Evolutionary conservation across 495 filamentous ascomycete species (phyloP).

Genomic region (Aspergillus sclerotioniger): DNA sequence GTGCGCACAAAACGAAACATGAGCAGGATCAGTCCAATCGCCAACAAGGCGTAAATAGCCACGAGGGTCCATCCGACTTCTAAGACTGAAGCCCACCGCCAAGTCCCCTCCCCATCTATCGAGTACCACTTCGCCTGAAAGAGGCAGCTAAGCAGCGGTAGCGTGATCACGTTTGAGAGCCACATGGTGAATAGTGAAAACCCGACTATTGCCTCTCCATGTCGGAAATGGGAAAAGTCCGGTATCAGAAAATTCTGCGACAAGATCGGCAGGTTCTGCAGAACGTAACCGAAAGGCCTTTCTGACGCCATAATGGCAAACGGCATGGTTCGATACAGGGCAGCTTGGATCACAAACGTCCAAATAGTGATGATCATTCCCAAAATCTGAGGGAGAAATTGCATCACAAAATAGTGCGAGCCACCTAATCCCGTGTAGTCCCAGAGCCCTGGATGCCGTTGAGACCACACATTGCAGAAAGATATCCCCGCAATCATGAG

Average conservation of each 20-base stretch:
- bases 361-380: slow-evolving; percentile 70
- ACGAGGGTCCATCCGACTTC: slow-evolving; percentile 76
- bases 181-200: slow-evolving; percentile 57
- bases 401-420: slow-evolving; percentile 78
- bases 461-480: slow-evolving; percentile 72
- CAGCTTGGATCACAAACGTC: slow-evolving; percentile 68
- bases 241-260: slow-evolving; percentile 58
- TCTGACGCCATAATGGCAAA: slow-evolving; percentile 72
- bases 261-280: slow-evolving; percentile 44
- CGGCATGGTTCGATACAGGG: slow-evolving; percentile 74
- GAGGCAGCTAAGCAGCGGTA: slow-evolving; percentile 62
- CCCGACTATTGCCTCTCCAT: slow-evolving; percentile 54
- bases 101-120: slow-evolving; percentile 44
- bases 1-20: slow-evolving; percentile 47
- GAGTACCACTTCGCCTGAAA: slow-evolving; percentile 59
- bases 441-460: slow-evolving; percentile 60
- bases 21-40: slow-evolving; percentile 56
- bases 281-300: slow-evolving; percentile 29
- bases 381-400: slow-evolving; percentile 78
- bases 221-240: slow-evolving; percentile 53
- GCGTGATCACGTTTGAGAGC: slow-evolving; percentile 59
- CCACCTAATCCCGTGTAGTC: slow-evolving; percentile 63
- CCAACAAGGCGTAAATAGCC: slow-evolving; percentile 65
- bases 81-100: slow-evolving; percentile 77
- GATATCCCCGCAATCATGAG: slow-evolving; percentile 70